Evolutionary conservation across 768 basidiomycete genomes (phyloP).

Genomic region (Rhizopogon vulgaris): DNA sequence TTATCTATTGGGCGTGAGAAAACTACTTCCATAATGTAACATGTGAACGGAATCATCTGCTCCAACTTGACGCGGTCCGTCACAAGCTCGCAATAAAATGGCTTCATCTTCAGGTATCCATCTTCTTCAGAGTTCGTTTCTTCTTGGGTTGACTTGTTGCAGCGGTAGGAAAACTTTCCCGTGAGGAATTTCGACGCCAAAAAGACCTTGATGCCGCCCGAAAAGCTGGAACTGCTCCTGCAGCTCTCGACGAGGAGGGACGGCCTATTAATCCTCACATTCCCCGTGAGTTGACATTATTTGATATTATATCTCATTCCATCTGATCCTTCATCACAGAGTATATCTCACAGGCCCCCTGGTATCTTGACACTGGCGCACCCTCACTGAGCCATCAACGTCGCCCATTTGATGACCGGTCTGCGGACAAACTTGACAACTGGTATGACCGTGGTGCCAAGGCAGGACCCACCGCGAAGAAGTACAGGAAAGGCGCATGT

Average conservation of each 20-base stretch:
- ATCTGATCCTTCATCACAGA: slow-evolving; percentile 39
- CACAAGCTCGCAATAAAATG: neutral
- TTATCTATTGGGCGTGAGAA: neutral
- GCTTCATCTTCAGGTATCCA: neutral
- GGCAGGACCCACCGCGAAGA: slow-evolving; percentile 89
- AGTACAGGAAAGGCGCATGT: slow-evolving; percentile 96
- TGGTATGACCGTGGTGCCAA: slow-evolving; percentile 90
- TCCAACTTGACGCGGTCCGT: neutral
- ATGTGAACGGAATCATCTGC: neutral
- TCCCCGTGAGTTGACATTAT: slow-evolving; percentile 62
- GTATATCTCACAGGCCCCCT: slow-evolving; percentile 97
- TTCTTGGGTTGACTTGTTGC: neutral
- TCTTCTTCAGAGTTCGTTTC: neutral
- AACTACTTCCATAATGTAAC: neutral
- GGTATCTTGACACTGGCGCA: slow-evolving; percentile 94
- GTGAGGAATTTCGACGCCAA: slow-evolving; percentile 91
- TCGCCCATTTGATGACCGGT: slow-evolving; percentile 54
- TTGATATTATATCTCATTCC: neutral
- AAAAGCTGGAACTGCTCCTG: slow-evolving; percentile 96
- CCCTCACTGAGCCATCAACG: slow-evolving; percentile 95
- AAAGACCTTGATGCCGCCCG: slow-evolving; percentile 98
- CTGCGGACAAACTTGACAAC: slow-evolving; percentile 65
- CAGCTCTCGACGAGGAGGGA: slow-evolving; percentile 92
- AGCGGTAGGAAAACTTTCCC: slow-evolving; percentile 78
- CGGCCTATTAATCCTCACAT: slow-evolving; percentile 98